These are phyloP conservation scores for Nicotiana undulata DNA, from an alignment of 257 asterid genomes.

Conservation along the genomic window DNA sequence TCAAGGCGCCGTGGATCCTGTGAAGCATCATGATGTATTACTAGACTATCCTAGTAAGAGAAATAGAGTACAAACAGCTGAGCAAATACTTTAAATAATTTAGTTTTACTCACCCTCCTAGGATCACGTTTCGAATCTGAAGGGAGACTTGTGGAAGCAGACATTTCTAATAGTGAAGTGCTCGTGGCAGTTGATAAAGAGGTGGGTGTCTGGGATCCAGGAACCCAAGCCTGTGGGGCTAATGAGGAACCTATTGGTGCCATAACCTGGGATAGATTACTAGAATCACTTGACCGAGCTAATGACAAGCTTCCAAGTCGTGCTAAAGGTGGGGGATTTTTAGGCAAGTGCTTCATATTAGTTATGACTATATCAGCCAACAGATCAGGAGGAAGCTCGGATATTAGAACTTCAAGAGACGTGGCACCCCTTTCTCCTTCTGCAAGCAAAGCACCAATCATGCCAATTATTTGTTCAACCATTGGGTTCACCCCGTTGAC, in stretches of 20 bases:
- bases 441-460: conserved; percentile 92
- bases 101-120: conserved; percentile 66
- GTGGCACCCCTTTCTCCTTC: conserved; percentile 95
- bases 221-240: conserved; percentile 31
- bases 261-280: conserved; percentile 33
- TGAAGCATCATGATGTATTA: conserved; percentile 12
- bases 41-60: conserved; percentile 7
- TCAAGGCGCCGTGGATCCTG: conserved; percentile 99
- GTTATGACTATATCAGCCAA: conserved; percentile 95
- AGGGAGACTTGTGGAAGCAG: conserved; percentile 41
- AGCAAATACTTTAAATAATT: neutral
- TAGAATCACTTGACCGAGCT: conserved; percentile 37
- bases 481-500: conserved; percentile 53
- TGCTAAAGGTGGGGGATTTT: conserved; percentile 51
- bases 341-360: conserved; percentile 91
- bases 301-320: conserved; percentile 24
- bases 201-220: conserved; percentile 37
- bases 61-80: neutral
- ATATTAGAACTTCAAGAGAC: conserved; percentile 78
- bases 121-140: conserved; percentile 91
- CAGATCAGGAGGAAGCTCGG: conserved; percentile 83
- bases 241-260: conserved; percentile 51
- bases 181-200: conserved; percentile 30
- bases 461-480: conserved; percentile 77
- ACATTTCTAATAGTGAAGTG: conserved; percentile 37